A percentile compares a stretch with the other conserved stretches of the same genome.
phyloP scores from a whole-genome alignment of 1,139 yeast genomes.

The Blastobotrys raffinosifermentans region DNA sequence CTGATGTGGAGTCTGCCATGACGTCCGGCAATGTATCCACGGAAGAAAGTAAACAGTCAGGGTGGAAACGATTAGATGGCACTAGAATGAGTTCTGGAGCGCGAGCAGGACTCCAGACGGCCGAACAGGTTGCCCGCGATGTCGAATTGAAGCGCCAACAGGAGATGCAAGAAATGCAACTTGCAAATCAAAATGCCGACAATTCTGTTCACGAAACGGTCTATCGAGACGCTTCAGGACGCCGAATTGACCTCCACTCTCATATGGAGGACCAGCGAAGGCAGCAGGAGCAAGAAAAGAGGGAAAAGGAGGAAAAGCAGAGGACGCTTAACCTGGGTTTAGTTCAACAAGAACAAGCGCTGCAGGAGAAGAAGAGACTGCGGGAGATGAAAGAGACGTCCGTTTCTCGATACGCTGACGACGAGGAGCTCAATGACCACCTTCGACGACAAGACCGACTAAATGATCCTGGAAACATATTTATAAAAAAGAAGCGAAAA shows the following conservation, averaged over 20 bases:
- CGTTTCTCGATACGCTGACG: conserved; percentile 35
- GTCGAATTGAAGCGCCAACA: conserved; percentile 28
- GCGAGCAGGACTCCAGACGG: conserved; percentile 43
- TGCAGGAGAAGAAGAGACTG: conserved; percentile 26
- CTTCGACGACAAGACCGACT: conserved; percentile 37
- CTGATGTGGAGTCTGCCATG: conserved; percentile 6
- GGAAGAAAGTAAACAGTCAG: not conserved
- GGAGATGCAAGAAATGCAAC: conserved; percentile 22
- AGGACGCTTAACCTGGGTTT: conserved; percentile 41
- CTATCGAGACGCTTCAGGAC: conserved; percentile 56
- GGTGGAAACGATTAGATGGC: not conserved
- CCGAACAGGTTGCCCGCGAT: conserved; percentile 36
- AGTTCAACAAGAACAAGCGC: conserved; percentile 36
- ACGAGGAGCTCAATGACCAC: conserved; percentile 36
- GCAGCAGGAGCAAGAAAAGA: conserved; percentile 30
- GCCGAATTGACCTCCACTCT: conserved; percentile 40
- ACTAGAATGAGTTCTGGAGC: conserved; percentile 39
- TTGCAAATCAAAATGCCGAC: conserved; percentile 11
- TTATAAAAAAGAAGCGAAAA: conserved; percentile 28
- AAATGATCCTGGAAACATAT: conserved; percentile 67
- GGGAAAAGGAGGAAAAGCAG: conserved; percentile 28
- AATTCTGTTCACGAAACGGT: conserved; percentile 37
- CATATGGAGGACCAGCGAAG: conserved; percentile 28
- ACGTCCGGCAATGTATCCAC: conserved; percentile 24
- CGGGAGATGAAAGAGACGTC: conserved; percentile 30